Conservation (phyloP, 805 yeast species). For the Kazachstania bromeliacearum region DNA sequence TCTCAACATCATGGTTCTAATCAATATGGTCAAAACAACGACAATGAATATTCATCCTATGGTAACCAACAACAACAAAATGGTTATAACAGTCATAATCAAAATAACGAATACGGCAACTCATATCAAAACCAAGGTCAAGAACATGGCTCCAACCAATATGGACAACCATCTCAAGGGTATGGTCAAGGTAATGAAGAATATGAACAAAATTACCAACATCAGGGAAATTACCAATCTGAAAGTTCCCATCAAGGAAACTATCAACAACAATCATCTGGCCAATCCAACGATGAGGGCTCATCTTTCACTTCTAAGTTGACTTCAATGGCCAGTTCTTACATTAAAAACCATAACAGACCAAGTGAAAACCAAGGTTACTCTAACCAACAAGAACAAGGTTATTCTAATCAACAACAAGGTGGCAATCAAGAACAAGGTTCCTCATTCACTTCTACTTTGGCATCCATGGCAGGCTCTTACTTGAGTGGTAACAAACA, state of each 20-base stretch:
- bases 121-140: constrained; percentile 5
- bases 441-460: constrained; percentile 1
- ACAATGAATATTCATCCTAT: neutral
- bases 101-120: neutral
- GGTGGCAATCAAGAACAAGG: constrained; percentile 2
- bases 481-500: constrained; percentile 1
- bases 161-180: neutral
- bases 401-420: constrained; percentile 2
- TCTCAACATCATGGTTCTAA: neutral
- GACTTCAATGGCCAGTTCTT: constrained; percentile 17
- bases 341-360: constrained; percentile 7
- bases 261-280: constrained; percentile 1
- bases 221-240: too few species aligned
- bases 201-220: too few species aligned
- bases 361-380: neutral
- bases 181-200: neutral
- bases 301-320: constrained; percentile 11
- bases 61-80: too few species aligned
- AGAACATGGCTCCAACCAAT: constrained; percentile 3
- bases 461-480: constrained; percentile 2
- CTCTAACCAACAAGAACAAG: constrained; percentile 2
- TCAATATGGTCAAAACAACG: neutral
- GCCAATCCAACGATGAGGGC: constrained; percentile 5
- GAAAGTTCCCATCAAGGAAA: constrained; percentile 1
- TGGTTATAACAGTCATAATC: neutral